Percentiles rank a stretch among this genome's conserved stretches.
These are phyloP conservation scores for Articulospora tetracladia DNA, from an alignment of 495 filamentous ascomycete species.

Conservation along the genomic window DNA sequence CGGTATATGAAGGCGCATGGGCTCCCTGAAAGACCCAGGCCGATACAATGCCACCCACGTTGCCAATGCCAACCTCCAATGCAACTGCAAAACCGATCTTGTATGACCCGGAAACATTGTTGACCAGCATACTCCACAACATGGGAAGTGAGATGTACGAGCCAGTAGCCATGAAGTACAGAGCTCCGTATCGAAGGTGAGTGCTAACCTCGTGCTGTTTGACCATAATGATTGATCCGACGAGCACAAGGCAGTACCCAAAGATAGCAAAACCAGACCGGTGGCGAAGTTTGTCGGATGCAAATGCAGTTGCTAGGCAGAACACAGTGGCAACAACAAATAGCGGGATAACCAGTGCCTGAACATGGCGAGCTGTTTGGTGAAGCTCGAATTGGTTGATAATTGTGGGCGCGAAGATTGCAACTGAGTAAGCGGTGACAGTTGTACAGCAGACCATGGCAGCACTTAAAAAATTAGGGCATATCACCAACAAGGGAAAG, in stretches of 20 bases:
- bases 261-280: slow-evolving; percentile 32
- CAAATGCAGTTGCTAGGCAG: slow-evolving; percentile 17
- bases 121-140: slow-evolving; percentile 18
- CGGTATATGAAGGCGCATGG: slow-evolving; percentile 4
- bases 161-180: slow-evolving; percentile 20
- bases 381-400: slow-evolving; percentile 16
- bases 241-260: slow-evolving; percentile 27
- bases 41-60: slow-evolving; percentile 17
- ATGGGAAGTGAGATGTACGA: slow-evolving; percentile 15
- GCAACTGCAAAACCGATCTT: slow-evolving; percentile 15
- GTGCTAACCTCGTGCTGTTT: slow-evolving; percentile 23
- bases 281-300: slow-evolving; percentile 30
- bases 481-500: not conserved
- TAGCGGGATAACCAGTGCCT: slow-evolving; percentile 33
- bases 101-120: slow-evolving; percentile 13
- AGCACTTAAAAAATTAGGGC: slow-evolving; percentile 3
- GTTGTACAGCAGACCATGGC: slow-evolving; percentile 17
- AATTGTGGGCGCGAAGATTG: slow-evolving; percentile 22
- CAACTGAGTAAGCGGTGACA: slow-evolving; percentile 18
- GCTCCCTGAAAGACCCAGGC: slow-evolving; percentile 5
- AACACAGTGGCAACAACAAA: slow-evolving; percentile 26
- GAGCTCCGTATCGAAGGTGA: slow-evolving; percentile 9
- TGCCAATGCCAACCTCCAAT: slow-evolving; percentile 20
- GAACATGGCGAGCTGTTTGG: slow-evolving; percentile 16
- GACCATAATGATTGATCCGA: slow-evolving; percentile 33